Conservation (phyloP, 2,329 filamentous ascomycete species). For the Neocucurbitaria cava region DNA sequence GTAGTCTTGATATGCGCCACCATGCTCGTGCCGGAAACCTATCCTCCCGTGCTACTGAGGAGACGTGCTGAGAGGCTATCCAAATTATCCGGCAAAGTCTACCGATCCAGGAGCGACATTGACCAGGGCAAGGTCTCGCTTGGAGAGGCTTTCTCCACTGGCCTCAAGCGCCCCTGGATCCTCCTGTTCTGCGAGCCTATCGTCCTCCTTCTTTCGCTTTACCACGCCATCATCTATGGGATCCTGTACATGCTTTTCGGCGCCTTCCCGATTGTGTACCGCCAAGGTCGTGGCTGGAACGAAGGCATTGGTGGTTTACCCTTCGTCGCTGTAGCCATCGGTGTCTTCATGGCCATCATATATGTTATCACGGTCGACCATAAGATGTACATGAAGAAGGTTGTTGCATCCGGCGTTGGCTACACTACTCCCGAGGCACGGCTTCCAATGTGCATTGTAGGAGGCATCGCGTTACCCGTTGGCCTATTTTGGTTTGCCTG, state of each 20-base stretch:
- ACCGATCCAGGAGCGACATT: conserved; percentile 58
- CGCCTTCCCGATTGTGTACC: conserved; percentile 67
- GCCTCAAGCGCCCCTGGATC: conserved; percentile 71
- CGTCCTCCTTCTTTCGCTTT: conserved; percentile 68
- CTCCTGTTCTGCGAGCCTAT: conserved; percentile 75
- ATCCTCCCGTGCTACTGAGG: conserved; percentile 63
- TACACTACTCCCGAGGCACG: conserved; percentile 71
- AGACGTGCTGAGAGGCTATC: conserved; percentile 57
- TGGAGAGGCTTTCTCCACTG: conserved; percentile 60
- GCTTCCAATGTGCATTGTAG: conserved; percentile 67
- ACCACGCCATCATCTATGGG: conserved; percentile 63
- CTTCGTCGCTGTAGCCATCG: conserved; percentile 73
- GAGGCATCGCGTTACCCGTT: conserved; percentile 66
- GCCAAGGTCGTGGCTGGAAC: conserved; percentile 51
- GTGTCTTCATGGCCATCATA: conserved; percentile 66
- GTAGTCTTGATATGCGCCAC: conserved; percentile 52
- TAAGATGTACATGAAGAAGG: conserved; percentile 47
- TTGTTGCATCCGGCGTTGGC: conserved; percentile 57
- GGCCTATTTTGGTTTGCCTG: conserved; percentile 54
- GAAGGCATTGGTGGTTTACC: conserved; percentile 52
- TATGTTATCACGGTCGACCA: conserved; percentile 55
- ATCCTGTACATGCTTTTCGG: conserved; percentile 59
- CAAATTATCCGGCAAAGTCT: conserved; percentile 60
- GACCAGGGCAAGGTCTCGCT: conserved; percentile 54
- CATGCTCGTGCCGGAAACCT: conserved; percentile 59